Conservation (phyloP, 2,329 filamentous ascomycete species). For the Cordyceps cateniannulata region DNA sequence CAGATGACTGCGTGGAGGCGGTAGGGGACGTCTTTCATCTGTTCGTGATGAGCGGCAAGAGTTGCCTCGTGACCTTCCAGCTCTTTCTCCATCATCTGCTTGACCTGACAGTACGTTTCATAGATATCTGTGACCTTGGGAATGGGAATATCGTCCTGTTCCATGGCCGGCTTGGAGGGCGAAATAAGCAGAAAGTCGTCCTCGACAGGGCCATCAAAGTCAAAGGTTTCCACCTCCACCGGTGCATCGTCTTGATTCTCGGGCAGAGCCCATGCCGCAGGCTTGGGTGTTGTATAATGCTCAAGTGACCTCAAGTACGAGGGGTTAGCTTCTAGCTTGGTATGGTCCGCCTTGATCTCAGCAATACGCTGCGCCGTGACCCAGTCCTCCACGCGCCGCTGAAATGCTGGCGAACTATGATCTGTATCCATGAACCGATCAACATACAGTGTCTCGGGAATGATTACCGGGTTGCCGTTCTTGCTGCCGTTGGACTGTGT, state of each 20-base stretch:
- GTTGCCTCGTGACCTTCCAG: slow-evolving; percentile 22
- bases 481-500: slow-evolving; percentile 69
- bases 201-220: slow-evolving; percentile 32
- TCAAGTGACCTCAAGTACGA: slow-evolving; percentile 24
- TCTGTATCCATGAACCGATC: slow-evolving; percentile 78
- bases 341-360: slow-evolving; percentile 39
- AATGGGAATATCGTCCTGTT: not conserved
- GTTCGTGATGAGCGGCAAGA: slow-evolving; percentile 30
- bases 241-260: slow-evolving; percentile 4
- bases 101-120: slow-evolving; percentile 23
- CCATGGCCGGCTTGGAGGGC: slow-evolving; percentile 1
- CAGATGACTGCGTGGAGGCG: slow-evolving; percentile 88
- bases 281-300: slow-evolving; percentile 11
- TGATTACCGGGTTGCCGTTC: slow-evolving; percentile 67
- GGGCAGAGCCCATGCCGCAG: not conserved
- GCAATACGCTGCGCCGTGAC: slow-evolving; percentile 60
- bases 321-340: slow-evolving; percentile 21
- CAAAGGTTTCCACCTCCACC: slow-evolving; percentile 25
- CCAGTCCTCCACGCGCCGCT: slow-evolving; percentile 66
- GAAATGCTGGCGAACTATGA: slow-evolving; percentile 53
- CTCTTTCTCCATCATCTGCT: slow-evolving; percentile 42
- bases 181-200: slow-evolving; percentile 29
- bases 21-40: slow-evolving; percentile 63
- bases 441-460: slow-evolving; percentile 78
- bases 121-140: slow-evolving; percentile 16